phyloP scores from a whole-genome alignment of 768 basidiomycete species.

The Termitomyces sp. region DNA sequence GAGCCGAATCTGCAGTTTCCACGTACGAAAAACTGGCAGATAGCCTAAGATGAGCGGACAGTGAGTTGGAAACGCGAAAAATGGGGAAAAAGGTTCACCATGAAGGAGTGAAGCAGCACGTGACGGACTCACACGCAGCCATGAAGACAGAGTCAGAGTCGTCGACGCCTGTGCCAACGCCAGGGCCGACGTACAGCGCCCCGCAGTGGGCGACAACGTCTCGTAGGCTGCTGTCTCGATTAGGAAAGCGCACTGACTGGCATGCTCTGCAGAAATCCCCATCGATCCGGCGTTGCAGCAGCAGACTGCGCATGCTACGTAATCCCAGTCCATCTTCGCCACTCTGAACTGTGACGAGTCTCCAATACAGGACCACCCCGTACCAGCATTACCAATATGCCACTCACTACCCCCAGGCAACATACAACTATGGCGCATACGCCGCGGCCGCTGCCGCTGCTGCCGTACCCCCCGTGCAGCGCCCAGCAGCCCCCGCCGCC shows the following conservation, averaged over 20 bases:
- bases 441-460: slow-evolving; percentile 27
- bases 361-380: slow-evolving; percentile 31
- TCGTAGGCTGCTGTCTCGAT: slow-evolving; percentile 12
- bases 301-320: slow-evolving; percentile 37
- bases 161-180: slow-evolving; percentile 18
- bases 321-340: slow-evolving; percentile 19
- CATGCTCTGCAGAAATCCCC: slow-evolving; percentile 39
- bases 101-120: not conserved
- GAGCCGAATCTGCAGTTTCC: slow-evolving; percentile 65
- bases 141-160: slow-evolving; percentile 39
- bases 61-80: not conserved
- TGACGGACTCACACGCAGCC: not conserved
- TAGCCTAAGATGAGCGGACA: slow-evolving; percentile 28
- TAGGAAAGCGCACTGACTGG: not conserved
- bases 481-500: slow-evolving; percentile 8
- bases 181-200: slow-evolving; percentile 21
- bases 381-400: slow-evolving; percentile 48
- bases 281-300: not conserved
- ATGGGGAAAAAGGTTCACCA: slow-evolving; percentile 10
- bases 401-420: slow-evolving; percentile 37
- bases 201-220: slow-evolving; percentile 26
- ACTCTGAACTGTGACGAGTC: slow-evolving; percentile 13
- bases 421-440: slow-evolving; percentile 40
- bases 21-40: slow-evolving; percentile 58
- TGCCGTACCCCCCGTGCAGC: slow-evolving; percentile 16